Percentiles rank a stretch among this genome's conserved stretches.
Conservation (phyloP, 2,329 filamentous ascomycete genomes). For the Sporothrix luriei region DNA sequence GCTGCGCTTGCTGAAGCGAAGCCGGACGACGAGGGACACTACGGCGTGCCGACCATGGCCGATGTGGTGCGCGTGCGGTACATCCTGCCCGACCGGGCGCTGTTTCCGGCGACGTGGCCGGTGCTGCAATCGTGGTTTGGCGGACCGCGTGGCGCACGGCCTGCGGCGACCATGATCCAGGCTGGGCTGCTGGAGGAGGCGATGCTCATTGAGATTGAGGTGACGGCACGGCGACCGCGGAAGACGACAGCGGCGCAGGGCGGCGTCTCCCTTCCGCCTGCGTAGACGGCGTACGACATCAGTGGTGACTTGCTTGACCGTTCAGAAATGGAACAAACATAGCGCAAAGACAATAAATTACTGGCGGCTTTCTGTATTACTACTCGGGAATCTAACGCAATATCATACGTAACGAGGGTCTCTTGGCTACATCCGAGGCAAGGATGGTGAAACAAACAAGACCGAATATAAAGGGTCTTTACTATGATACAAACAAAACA, state of each 20-base stretch:
- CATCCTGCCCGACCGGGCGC: slow-evolving; percentile 52
- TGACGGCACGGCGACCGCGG: slow-evolving; percentile 39
- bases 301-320: no score
- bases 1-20: slow-evolving; percentile 51
- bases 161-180: slow-evolving; percentile 59
- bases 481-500: background rate
- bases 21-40: slow-evolving; percentile 35
- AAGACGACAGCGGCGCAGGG: background rate
- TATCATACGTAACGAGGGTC: background rate
- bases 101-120: slow-evolving; percentile 55
- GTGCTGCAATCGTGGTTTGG: slow-evolving; percentile 55
- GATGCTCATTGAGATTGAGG: slow-evolving; percentile 48
- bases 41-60: slow-evolving; percentile 39
- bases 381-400: background rate
- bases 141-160: slow-evolving; percentile 50
- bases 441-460: background rate
- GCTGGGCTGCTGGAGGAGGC: slow-evolving; percentile 54
- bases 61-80: slow-evolving; percentile 58
- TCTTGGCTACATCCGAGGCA: background rate
- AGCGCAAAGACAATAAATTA: background rate
- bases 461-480: background rate
- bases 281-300: background rate
- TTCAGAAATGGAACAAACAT: background rate
- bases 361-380: background rate
- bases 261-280: background rate